phyloP scores from a whole-genome alignment of 202 grass and related monocot genomes.

The Musa balbisiana region DNA sequence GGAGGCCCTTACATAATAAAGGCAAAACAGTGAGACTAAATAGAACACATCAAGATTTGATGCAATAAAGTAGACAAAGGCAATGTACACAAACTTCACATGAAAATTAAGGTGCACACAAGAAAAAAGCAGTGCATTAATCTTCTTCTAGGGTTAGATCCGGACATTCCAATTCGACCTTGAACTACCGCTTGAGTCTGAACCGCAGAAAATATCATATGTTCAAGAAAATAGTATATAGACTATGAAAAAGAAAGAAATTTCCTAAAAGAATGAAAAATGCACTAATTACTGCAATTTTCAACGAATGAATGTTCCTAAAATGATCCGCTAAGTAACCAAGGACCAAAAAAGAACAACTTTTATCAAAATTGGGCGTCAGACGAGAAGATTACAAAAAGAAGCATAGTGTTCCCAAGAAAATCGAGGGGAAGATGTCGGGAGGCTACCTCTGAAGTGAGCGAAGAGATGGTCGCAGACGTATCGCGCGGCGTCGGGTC shows the following conservation, averaged over 20 bases:
- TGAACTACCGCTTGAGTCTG: background rate
- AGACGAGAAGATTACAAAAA: background rate
- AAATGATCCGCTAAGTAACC: background rate
- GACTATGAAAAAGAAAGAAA: background rate
- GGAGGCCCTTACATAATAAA: background rate
- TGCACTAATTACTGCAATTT: background rate
- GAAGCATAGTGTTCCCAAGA: background rate
- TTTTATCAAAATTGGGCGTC: background rate
- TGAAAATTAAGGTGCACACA: background rate
- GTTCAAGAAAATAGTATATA: no score
- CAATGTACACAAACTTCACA: background rate
- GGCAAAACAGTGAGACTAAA: background rate
- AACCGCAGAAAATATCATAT: background rate
- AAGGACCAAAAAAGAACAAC: background rate
- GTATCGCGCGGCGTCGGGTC: slow-evolving; percentile 63
- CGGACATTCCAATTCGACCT: background rate
- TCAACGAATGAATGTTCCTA: background rate
- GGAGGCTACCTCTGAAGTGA: slow-evolving; percentile 49
- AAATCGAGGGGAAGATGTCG: background rate
- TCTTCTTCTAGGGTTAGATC: background rate
- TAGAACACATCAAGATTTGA: background rate
- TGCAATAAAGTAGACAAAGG: background rate
- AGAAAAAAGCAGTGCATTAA: background rate
- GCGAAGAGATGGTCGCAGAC: slow-evolving; percentile 64
- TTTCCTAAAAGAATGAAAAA: background rate